Evolutionary conservation across 306 rosid species (phyloP).

Genomic region (Medicago truncatula): MtrunA17r5.0-ANR NC_053047.1:7190001-7190500

Average conservation of each 20-base stretch:
- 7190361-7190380: constrained; percentile 53
- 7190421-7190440: constrained; percentile 54
- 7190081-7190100: not conserved
- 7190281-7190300: constrained; percentile 6
- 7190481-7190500: constrained; percentile 44
- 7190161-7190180: not conserved
- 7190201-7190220: not conserved
- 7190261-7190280: constrained; percentile 7
- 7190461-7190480: constrained; percentile 39
- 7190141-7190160: not conserved
- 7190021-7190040: not conserved
- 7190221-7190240: not conserved
- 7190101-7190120: not conserved
- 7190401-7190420: constrained; percentile 50
- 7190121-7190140: not conserved
- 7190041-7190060: not conserved
- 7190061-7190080: not conserved
- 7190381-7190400: constrained; percentile 53
- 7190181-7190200: not conserved
- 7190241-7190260: constrained; percentile 23
- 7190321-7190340: not conserved
- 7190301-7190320: constrained; percentile 37
- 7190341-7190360: constrained; percentile 39
- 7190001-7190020: not conserved
- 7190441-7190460: constrained; percentile 59